Percentiles rank a stretch among this genome's conserved stretches.
These are phyloP conservation scores for Penicillium concentricum DNA, from an alignment of 2,329 filamentous ascomycete genomes.

Conservation along the genomic window DNA sequence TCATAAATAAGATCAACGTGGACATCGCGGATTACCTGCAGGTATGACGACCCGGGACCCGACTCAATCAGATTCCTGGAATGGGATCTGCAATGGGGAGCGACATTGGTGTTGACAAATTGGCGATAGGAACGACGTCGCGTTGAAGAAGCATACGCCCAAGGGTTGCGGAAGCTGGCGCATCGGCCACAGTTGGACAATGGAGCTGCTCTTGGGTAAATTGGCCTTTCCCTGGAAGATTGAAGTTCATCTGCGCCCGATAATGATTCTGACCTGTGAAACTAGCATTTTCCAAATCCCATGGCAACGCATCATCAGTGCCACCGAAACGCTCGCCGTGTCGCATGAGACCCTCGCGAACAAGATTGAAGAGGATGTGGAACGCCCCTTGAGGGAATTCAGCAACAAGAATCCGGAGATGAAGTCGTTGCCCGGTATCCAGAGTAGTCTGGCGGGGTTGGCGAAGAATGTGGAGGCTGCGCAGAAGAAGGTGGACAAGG, in stretches of 20 bases:
- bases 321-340: constrained; percentile 75
- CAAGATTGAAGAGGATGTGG: constrained; percentile 85
- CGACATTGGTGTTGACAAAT: constrained; percentile 12
- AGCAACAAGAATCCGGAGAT: constrained; percentile 70
- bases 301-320: constrained; percentile 82
- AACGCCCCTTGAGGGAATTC: constrained; percentile 77
- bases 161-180: constrained; percentile 76
- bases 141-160: constrained; percentile 86
- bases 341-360: constrained; percentile 79
- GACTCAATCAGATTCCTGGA: constrained; percentile 11
- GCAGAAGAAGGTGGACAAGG: constrained; percentile 81
- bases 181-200: constrained; percentile 72
- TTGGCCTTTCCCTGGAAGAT: constrained; percentile 12
- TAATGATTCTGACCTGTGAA: constrained; percentile 16
- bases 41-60: constrained; percentile 54
- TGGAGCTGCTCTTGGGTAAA: constrained; percentile 82
- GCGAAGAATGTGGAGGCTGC: constrained; percentile 83
- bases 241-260: background rate
- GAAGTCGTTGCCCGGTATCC: constrained; percentile 75
- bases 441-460: constrained; percentile 74
- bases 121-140: constrained; percentile 76
- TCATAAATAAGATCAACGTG: constrained; percentile 79
- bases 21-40: constrained; percentile 97
- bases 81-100: constrained; percentile 1
- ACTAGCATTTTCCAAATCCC: constrained; percentile 81